A percentile compares a stretch with the other conserved stretches of the same genome.
Evolutionary conservation across 495 filamentous ascomycete species (phyloP).

Genomic region (Platismatia glauca): DNA sequence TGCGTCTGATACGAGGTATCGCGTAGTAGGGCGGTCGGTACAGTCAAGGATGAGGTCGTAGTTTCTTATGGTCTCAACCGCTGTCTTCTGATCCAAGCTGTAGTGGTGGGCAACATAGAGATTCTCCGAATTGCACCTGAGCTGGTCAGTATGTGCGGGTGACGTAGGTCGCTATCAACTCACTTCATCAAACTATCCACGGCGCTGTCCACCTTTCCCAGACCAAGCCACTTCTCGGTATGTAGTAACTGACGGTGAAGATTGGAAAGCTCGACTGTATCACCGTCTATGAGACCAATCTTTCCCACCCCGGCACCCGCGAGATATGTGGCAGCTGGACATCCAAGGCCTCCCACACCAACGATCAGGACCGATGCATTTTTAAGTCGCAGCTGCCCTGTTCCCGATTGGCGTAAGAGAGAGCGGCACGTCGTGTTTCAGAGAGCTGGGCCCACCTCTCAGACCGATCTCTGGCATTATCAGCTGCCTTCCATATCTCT

Average conservation of each 20-base stretch:
- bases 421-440: conserved; percentile 7
- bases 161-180: conserved; percentile 23
- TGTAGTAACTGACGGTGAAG: conserved; percentile 90
- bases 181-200: conserved; percentile 56
- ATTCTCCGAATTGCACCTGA: conserved; percentile 58
- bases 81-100: conserved; percentile 56
- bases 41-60: conserved; percentile 92
- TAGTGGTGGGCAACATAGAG: conserved; percentile 50
- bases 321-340: conserved; percentile 82
- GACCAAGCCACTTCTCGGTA: conserved; percentile 58
- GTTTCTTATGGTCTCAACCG: conserved; percentile 48
- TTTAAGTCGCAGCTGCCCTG: conserved; percentile 73
- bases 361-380: conserved; percentile 66
- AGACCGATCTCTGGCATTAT: conserved; percentile 81
- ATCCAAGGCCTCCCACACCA: conserved; percentile 89
- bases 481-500: conserved; percentile 84
- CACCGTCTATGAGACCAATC: conserved; percentile 78
- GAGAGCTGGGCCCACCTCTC: conserved; percentile 41
- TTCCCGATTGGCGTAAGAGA: conserved; percentile 16
- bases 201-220: conserved; percentile 73
- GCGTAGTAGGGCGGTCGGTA: conserved; percentile 82
- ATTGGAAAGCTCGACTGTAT: conserved; percentile 81
- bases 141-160: conserved; percentile 9
- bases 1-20: conserved; percentile 87
- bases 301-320: conserved; percentile 80